Evolutionary conservation across 495 filamentous ascomycete species (phyloP), one percentile per base, ranked within the genome.

Genomic region (Penicillium soppii): DNA sequence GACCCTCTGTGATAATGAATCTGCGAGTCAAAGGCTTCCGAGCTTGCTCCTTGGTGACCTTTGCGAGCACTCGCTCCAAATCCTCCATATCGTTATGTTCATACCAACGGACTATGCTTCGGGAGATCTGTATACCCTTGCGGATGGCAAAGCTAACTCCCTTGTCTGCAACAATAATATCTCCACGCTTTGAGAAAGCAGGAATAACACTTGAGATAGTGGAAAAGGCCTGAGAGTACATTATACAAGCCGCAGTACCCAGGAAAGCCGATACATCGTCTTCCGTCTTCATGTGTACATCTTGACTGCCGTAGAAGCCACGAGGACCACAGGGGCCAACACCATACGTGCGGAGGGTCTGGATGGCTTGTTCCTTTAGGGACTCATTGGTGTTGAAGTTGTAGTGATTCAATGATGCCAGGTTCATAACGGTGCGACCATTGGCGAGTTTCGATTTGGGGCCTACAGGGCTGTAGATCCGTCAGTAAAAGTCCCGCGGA

Each of bases 151-250:
- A 97, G 68, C 92, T 97, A 57, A 92, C 88, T 16, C 91, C 90
- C 57, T 85, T 88, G 70, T 99, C 94, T n/a, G 94, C 94, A 33
- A 99, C 90, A 55, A 99, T 97, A 59, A 99, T 89, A 68, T 99
- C 94, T 4, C 95, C 95, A 56, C 94, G 79, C 78, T 99, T 99
- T 54, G 87, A 91, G 63, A 99, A 99, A 4, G 92, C 86, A 4
- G 94, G 95, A 41, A 99, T 95, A 41, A 97, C 91, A 65, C 85
- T 89, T 0, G 87, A 89, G 49, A 97, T 95, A 29, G 94, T 96
- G 5, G 88, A 92, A 64, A 99, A 97, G 1, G 91, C 86, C 61
- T 99, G 94, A 0, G 94, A 85, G 66, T 99, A 97, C 39, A 97
- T 80, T 53, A 99, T 97, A 64, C 90, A 94, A 27, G 85, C 85